phyloP scores from a whole-genome alignment of 164 flowering plant species.

The Vitis amurensis region DNA sequence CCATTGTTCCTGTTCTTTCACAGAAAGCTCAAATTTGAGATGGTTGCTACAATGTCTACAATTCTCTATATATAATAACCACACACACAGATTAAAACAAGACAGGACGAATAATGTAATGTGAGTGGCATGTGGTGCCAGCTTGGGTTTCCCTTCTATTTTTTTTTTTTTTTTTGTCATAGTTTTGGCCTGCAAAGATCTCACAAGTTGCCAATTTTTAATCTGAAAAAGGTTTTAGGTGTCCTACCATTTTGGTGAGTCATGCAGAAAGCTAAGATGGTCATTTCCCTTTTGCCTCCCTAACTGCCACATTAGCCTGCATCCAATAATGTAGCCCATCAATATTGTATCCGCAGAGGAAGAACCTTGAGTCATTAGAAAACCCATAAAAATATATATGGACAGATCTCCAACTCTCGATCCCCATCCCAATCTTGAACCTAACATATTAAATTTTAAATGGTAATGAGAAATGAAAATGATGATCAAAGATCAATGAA shows the following conservation, averaged over 20 bases:
- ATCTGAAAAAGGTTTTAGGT: slow-evolving; percentile 9
- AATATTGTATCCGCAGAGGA: too few relatives aligned
- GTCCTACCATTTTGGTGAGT: slow-evolving; percentile 5
- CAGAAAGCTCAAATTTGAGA: not conserved
- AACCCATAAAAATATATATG: too few relatives aligned
- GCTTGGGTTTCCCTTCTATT: slow-evolving; percentile 4
- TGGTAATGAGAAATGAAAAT: too few relatives aligned
- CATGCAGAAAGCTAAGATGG: too few relatives aligned
- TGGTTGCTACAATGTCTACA: not conserved
- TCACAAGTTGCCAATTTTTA: slow-evolving; percentile 10
- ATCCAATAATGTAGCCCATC: too few relatives aligned
- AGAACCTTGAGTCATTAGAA: too few relatives aligned
- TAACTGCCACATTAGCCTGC: too few relatives aligned
- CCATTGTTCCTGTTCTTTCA: slow-evolving; percentile 21
- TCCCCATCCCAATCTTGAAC: not conserved
- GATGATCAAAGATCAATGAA: too few relatives aligned
- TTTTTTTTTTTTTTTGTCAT: slow-evolving; percentile 9
- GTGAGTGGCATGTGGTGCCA: slow-evolving; percentile 16
- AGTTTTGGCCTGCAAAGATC: slow-evolving; percentile 14
- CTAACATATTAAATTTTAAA: too few relatives aligned
- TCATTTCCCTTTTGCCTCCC: too few relatives aligned
- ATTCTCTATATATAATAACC: not conserved
- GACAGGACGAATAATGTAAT: not conserved
- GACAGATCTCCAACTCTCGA: not conserved
- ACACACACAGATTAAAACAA: not conserved